Conservation (phyloP, 305 asterid species). For the Fraxinus sp. region DNA sequence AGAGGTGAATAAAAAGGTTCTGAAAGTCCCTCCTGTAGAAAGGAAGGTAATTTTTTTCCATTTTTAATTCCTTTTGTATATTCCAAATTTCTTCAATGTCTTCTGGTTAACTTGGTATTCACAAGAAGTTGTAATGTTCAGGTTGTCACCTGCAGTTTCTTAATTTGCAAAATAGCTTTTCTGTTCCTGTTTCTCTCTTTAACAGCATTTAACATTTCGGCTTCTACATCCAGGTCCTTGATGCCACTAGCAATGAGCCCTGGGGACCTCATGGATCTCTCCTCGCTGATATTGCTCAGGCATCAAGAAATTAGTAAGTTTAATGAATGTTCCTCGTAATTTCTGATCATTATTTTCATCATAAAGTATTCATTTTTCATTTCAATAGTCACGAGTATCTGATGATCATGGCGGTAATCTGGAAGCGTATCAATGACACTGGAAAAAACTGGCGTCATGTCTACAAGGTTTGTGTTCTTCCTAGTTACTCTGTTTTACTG, state of each 20-base stretch:
- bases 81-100: not conserved
- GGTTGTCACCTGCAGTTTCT: not conserved
- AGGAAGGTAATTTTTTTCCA: constrained; percentile 57
- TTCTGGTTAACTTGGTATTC: not conserved
- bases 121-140: not conserved
- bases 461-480: constrained; percentile 62
- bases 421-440: constrained; percentile 96
- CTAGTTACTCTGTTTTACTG: not conserved
- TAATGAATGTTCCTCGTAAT: constrained; percentile 14
- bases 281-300: constrained; percentile 94
- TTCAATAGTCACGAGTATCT: constrained; percentile 81
- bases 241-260: constrained; percentile 95
- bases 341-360: not conserved
- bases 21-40: constrained; percentile 86
- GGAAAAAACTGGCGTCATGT: constrained; percentile 94
- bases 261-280: constrained; percentile 98
- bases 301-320: constrained; percentile 79
- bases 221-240: constrained; percentile 64
- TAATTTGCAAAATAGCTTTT: constrained; percentile 1
- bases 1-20: constrained; percentile 95
- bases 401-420: constrained; percentile 82
- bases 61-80: constrained; percentile 1
- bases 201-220: constrained; percentile 15
- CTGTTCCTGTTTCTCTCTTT: not conserved
- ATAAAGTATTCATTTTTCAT: constrained; percentile 26